Evolutionary conservation across 2,329 filamentous ascomycete species (phyloP).

Genomic region (Venturiaceae sp.): DNA sequence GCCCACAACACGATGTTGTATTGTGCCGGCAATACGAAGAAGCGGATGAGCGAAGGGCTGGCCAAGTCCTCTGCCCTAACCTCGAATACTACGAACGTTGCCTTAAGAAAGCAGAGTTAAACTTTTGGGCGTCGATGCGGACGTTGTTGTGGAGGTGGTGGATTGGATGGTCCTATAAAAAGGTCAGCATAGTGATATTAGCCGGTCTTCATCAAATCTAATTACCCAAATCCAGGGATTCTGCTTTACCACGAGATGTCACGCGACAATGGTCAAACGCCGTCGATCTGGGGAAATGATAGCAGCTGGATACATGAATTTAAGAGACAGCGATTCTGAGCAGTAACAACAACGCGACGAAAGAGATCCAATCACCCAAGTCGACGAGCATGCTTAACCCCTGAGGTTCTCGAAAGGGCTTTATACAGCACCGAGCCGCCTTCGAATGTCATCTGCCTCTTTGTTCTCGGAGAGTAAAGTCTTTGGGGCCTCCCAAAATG

Average conservation of each 20-base stretch:
- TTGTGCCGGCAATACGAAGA: too few species aligned
- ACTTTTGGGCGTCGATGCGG: background rate
- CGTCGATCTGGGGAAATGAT: background rate
- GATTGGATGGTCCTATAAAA: background rate
- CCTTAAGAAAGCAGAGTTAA: background rate
- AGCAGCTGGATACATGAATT: background rate
- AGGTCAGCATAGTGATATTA: background rate
- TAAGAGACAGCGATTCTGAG: too few species aligned
- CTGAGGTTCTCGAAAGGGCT: background rate
- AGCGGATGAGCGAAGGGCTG: background rate
- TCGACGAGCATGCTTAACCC: background rate
- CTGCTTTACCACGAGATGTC: background rate
- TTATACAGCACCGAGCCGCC: background rate
- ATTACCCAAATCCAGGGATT: background rate
- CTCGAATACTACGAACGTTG: background rate
- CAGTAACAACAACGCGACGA: too few species aligned
- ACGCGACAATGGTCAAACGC: background rate
- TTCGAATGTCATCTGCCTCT: background rate
- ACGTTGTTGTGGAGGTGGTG: background rate
- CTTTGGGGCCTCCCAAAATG: background rate
- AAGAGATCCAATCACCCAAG: too few species aligned
- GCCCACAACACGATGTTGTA: background rate
- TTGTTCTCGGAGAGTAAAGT: background rate
- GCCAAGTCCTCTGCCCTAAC: background rate
- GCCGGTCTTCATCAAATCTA: background rate